Evolutionary conservation across 805 yeast species (phyloP).

Genomic region (Zygotorulaspora danielsina): DNA sequence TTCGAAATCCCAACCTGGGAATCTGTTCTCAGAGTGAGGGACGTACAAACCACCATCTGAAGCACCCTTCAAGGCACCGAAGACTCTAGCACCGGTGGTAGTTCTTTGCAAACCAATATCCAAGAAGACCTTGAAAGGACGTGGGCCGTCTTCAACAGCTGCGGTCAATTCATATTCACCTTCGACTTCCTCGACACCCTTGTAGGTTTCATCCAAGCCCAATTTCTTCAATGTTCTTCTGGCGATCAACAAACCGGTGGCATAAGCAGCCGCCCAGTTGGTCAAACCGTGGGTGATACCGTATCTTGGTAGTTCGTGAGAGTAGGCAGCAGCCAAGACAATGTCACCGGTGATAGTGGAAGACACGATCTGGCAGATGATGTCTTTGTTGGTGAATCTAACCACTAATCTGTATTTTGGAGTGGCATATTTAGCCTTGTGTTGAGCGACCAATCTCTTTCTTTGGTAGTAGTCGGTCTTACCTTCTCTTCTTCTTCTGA

Average conservation of each 20-base stretch:
- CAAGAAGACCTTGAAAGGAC: slow-evolving; percentile 99
- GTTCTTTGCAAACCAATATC: slow-evolving; percentile 99
- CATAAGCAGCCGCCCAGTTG: slow-evolving; percentile 99
- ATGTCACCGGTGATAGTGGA: slow-evolving; percentile 96
- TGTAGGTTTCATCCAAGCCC: slow-evolving; percentile 96
- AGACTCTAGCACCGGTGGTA: slow-evolving; percentile 99
- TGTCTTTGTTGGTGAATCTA: slow-evolving; percentile 99
- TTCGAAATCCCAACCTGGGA: slow-evolving; percentile 99
- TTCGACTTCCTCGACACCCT: slow-evolving; percentile 98
- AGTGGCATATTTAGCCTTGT: slow-evolving; percentile 99
- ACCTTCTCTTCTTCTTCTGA: slow-evolving; percentile 99
- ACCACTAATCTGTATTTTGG: slow-evolving; percentile 99
- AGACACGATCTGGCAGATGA: slow-evolving; percentile 95
- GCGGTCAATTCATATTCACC: slow-evolving; percentile 98
- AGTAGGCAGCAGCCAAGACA: slow-evolving; percentile 95
- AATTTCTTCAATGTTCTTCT: slow-evolving; percentile 98
- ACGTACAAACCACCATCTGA: slow-evolving; percentile 99
- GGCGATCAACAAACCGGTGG: slow-evolving; percentile 96
- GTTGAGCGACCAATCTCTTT: slow-evolving; percentile 99
- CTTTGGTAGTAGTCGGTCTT: slow-evolving; percentile 99
- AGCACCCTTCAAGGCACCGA: slow-evolving; percentile 99
- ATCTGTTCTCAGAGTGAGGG: slow-evolving; percentile 99
- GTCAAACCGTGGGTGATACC: slow-evolving; percentile 98
- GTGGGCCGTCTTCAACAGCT: slow-evolving; percentile 99
- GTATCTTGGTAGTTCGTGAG: slow-evolving; percentile 97